Percentiles rank a stretch among this genome's conserved stretches.
These are phyloP conservation scores for Aspergillus amoenus DNA, from an alignment of 2,329 filamentous ascomycete species.

Conservation along the genomic window DNA sequence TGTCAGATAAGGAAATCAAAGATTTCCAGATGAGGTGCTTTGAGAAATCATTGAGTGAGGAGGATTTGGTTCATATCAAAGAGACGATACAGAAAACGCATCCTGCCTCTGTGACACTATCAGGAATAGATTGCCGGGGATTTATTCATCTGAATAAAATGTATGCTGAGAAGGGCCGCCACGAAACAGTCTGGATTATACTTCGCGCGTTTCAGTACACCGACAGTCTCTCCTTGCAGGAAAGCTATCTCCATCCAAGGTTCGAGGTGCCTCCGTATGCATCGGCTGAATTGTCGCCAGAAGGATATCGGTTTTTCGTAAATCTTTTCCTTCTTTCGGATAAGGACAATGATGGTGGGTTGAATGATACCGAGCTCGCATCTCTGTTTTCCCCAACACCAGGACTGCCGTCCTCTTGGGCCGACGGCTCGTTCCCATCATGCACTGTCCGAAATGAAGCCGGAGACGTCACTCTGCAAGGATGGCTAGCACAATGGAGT, in stretches of 20 bases:
- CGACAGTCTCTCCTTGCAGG: slow-evolving; percentile 87
- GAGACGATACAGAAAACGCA: slow-evolving; percentile 71
- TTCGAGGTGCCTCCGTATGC: slow-evolving; percentile 91
- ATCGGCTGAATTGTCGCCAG: slow-evolving; percentile 89
- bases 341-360: slow-evolving; percentile 93
- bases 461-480: slow-evolving; percentile 91
- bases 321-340: slow-evolving; percentile 94
- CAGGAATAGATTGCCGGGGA: slow-evolving; percentile 76
- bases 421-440: slow-evolving; percentile 83
- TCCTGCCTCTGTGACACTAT: slow-evolving; percentile 61
- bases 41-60: slow-evolving; percentile 75
- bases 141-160: slow-evolving; percentile 93
- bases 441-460: slow-evolving; percentile 95
- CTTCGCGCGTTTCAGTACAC: slow-evolving; percentile 93
- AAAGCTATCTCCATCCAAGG: slow-evolving; percentile 86
- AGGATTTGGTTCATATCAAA: slow-evolving; percentile 91
- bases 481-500: slow-evolving; percentile 98
- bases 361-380: slow-evolving; percentile 81
- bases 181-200: slow-evolving; percentile 98
- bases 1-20: slow-evolving; percentile 87
- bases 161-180: slow-evolving; percentile 94
- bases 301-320: slow-evolving; percentile 95
- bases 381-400: slow-evolving; percentile 92
- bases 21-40: slow-evolving; percentile 92
- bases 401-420: slow-evolving; percentile 82